These are phyloP conservation scores for Aspergillus cristatus DNA, from an alignment of 495 filamentous ascomycete genomes.

Conservation along the genomic window DNA sequence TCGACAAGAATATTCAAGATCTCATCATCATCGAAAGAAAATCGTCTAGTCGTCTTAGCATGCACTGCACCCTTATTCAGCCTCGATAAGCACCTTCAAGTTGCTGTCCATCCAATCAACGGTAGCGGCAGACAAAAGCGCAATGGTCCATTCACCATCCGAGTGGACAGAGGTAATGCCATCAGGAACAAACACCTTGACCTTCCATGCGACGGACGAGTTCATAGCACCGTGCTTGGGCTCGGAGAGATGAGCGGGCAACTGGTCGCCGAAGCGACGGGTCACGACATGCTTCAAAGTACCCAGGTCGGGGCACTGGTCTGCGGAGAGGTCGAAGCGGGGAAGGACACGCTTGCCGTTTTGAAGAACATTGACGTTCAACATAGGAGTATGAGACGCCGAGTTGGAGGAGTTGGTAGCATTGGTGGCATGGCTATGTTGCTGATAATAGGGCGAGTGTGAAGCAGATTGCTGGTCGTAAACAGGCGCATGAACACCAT, in stretches of 20 bases:
- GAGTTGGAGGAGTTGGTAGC: not conserved
- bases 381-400: conserved; percentile 11
- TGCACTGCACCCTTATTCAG: conserved; percentile 9
- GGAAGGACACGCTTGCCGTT: conserved; percentile 34
- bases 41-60: no score
- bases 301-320: conserved; percentile 26
- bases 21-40: not conserved
- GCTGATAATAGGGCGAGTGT: no score
- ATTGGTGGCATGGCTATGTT: conserved; percentile 8
- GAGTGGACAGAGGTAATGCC: conserved; percentile 27
- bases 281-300: conserved; percentile 21
- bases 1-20: not conserved
- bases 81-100: conserved; percentile 37
- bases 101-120: conserved; percentile 47
- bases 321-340: conserved; percentile 27
- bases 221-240: conserved; percentile 5
- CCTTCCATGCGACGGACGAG: conserved; percentile 19
- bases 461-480: conserved; percentile 9
- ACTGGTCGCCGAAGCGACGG: conserved; percentile 25
- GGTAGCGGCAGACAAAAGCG: conserved; percentile 30
- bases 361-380: conserved; percentile 34
- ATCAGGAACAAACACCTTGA: conserved; percentile 33
- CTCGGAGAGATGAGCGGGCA: conserved; percentile 17
- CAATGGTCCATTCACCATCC: conserved; percentile 39
- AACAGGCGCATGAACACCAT: conserved; percentile 6